Base-by-base conservation (phyloP, 2,329 filamentous ascomycete genomes). In the Penicillium sclerotiorum region DNA sequence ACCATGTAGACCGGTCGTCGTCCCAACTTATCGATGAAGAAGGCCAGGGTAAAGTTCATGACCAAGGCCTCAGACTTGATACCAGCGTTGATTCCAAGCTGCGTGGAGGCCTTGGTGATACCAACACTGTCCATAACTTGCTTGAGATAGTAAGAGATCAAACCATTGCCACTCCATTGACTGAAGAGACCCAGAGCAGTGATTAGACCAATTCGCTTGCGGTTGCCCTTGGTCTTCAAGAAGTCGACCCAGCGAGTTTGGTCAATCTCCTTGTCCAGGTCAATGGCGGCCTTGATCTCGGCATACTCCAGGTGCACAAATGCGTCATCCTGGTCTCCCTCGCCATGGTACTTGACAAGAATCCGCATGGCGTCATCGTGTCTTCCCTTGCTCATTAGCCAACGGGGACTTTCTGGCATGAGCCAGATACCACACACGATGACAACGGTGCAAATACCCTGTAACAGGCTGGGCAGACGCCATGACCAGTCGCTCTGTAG, bases 111-210 rank as follows among this genome's bases (percentile, higher is more conserved):
- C 8, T 70, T 57, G 3, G 65, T 71, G 53, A 74, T 69, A 36
- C 70, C 69, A 23, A 73, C 65, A 6, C 56, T 61, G 50, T 69
- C 63, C 30, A 74, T 60, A 27, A 73, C 62, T 15, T 67, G 57
- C 20, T 55, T 61, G 23, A 74, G 62, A 43, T 73, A 74, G 56
- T 73, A 74, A 0, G 60, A 63, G 17, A 73, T 62, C 1, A 73
- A 49, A 4, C 67, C 66, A 49, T 81, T 81, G 30, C 80, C 80
- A 55, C 73, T 78, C 77, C 77, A 82, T 56, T 83, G 80, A 8
- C 74, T 76, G 69, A 82, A 82, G 56, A 81, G 70, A 52, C 79
- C 80, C 8, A 80, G 70, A 18, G 73, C 72, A 30, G 80, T 63
- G 27, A 79, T 67, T 43, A 84, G 78, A 30, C 79, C 61, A 25